A percentile compares a stretch with the other conserved stretches of the same genome.
phyloP scores from a whole-genome alignment of 2,329 filamentous ascomycete species.

The Paecilomyces sp. region DNA sequence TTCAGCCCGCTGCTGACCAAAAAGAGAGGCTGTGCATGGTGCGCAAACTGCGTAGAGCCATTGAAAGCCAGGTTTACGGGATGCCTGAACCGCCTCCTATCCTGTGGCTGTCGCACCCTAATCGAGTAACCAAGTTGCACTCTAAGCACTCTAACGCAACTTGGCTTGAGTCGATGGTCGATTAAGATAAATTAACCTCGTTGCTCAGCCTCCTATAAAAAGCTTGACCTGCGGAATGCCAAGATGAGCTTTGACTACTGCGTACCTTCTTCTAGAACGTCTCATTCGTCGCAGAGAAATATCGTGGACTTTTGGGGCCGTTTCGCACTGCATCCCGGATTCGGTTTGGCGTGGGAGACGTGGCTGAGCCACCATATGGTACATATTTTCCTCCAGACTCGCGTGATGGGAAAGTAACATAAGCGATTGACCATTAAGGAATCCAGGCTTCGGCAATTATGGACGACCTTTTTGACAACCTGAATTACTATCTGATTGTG shows the following conservation, averaged over 20 bases:
- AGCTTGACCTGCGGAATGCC: background rate
- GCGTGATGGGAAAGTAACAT: no score
- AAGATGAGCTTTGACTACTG: background rate
- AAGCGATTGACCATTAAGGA: no score
- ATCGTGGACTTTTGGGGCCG: background rate
- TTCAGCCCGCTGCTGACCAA: background rate
- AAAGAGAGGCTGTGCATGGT: background rate
- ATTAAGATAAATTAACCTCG: background rate
- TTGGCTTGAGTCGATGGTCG: background rate
- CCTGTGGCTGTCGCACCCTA: background rate
- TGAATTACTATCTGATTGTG: no score
- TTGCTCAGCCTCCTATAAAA: background rate
- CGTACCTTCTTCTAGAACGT: background rate
- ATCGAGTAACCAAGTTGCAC: background rate
- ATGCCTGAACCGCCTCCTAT: no score
- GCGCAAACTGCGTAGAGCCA: background rate
- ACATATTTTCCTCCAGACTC: background rate
- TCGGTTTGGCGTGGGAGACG: background rate
- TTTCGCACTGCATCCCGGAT: background rate
- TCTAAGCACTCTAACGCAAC: background rate
- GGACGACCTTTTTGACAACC: no score
- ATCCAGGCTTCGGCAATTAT: no score
- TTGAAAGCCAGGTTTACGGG: background rate
- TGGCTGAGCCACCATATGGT: background rate
- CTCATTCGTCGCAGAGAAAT: background rate